Evolutionary conservation across 2,329 filamentous ascomycete genomes (phyloP).

Genomic region (Ophiostoma novo-ulmi): DNA sequence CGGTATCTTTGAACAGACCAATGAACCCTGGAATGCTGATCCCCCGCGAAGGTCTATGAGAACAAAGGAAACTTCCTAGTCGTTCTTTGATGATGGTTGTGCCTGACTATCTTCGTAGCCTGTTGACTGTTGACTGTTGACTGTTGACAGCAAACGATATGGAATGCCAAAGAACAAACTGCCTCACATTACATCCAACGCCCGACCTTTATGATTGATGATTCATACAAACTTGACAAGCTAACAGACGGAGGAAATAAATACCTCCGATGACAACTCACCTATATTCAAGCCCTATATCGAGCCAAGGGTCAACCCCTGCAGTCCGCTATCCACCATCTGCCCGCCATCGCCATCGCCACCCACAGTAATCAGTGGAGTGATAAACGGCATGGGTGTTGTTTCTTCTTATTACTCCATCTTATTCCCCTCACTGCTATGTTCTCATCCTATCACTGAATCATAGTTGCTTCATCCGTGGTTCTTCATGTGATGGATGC

Average conservation of each 20-base stretch:
- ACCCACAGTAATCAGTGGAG: slow-evolving; percentile 1
- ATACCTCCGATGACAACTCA: background rate
- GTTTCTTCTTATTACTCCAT: background rate
- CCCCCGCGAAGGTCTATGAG: background rate
- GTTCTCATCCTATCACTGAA: background rate
- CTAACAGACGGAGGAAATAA: background rate
- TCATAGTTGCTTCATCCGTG: background rate
- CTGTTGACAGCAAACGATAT: background rate
- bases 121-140: background rate
- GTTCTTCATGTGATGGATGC: background rate
- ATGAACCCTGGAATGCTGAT: slow-evolving; percentile 7
- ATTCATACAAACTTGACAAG: background rate
- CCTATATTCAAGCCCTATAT: slow-evolving; percentile 12
- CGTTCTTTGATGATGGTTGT: background rate
- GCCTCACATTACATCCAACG: background rate
- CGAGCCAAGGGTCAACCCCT: background rate
- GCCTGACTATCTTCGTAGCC: background rate
- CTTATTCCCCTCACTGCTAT: background rate
- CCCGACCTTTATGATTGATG: background rate
- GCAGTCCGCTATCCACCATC: background rate
- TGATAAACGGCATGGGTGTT: background rate
- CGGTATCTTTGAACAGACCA: background rate
- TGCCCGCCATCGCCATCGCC: background rate
- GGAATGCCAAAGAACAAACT: background rate
- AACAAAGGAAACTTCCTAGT: background rate